Percentiles rank a stretch among this genome's conserved stretches.
Conservation (phyloP, 2,329 filamentous ascomycete species). For the Cryphonectria carpinicola region DNA sequence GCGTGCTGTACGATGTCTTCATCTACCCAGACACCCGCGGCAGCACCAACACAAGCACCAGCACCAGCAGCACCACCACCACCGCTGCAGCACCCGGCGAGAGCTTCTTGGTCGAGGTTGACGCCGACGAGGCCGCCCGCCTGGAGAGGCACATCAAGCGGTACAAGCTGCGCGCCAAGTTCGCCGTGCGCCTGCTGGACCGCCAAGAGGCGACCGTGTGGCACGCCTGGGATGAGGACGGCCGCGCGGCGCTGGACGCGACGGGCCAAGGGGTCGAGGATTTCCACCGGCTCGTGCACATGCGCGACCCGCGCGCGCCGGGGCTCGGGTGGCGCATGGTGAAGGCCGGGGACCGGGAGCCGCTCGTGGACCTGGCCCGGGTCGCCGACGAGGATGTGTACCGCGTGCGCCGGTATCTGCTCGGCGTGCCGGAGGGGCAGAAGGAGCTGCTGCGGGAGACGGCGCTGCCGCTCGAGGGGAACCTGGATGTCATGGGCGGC, state of each 20-base stretch:
- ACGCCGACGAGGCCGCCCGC: constrained; percentile 64
- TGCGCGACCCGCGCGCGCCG: constrained; percentile 46
- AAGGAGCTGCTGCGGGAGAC: constrained; percentile 72
- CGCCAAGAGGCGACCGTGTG: constrained; percentile 70
- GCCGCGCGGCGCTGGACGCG: constrained; percentile 33
- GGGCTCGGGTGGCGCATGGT: constrained; percentile 47
- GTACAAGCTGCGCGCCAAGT: constrained; percentile 83
- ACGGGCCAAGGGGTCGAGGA: neutral
- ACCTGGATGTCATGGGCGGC: constrained; percentile 82
- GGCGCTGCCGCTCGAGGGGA: constrained; percentile 84
- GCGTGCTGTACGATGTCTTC: constrained; percentile 88
- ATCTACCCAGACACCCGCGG: constrained; percentile 68
- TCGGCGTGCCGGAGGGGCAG: constrained; percentile 85
- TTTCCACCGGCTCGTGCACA: constrained; percentile 20
- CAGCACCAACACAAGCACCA: constrained; percentile 33
- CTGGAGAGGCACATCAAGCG: constrained; percentile 76
- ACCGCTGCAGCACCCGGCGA: constrained; percentile 38
- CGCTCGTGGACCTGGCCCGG: constrained; percentile 46
- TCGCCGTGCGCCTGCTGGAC: constrained; percentile 69
- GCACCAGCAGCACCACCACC: constrained; percentile 33
- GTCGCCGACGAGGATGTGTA: constrained; percentile 61
- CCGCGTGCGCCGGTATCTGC: constrained; percentile 74
- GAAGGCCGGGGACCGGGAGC: constrained; percentile 35
- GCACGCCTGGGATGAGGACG: constrained; percentile 70
- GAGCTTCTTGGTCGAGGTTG: constrained; percentile 81